Percentiles rank a stretch among this genome's conserved stretches.
Evolutionary conservation across 2,329 filamentous ascomycete genomes (phyloP).

Genomic region (Acephala macrosclerotiorum): DNA sequence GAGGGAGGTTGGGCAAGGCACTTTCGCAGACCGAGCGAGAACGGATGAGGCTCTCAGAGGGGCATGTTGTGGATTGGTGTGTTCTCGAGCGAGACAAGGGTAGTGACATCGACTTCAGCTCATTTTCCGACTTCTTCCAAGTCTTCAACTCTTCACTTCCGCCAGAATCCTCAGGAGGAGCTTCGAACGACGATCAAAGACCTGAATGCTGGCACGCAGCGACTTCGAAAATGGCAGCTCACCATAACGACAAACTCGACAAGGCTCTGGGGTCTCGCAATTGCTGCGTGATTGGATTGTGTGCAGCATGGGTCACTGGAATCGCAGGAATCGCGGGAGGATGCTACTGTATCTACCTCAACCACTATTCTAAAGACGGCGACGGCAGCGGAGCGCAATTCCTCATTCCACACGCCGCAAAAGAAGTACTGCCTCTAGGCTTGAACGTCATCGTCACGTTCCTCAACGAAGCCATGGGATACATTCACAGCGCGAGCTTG

Average conservation of each 20-base stretch:
- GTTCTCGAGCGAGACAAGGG: constrained; percentile 7
- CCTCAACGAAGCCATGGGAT: constrained; percentile 45
- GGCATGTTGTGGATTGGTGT: background rate
- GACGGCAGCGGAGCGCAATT: constrained; percentile 18
- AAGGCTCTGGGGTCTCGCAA: constrained; percentile 26
- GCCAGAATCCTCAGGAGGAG: background rate
- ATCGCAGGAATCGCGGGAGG: constrained; percentile 24
- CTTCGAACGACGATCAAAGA: background rate
- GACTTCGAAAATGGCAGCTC: constrained; percentile 4
- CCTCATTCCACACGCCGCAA: constrained; percentile 26
- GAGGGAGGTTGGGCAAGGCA: constrained; percentile 1
- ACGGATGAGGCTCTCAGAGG: constrained; percentile 11
- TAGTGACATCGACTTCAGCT: background rate
- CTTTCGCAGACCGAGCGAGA: constrained; percentile 1
- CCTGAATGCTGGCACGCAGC: background rate
- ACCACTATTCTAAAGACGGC: constrained; percentile 3
- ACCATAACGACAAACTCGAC: constrained; percentile 27
- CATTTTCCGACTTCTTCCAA: background rate
- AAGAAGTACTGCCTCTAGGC: constrained; percentile 31
- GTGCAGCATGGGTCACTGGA: constrained; percentile 27
- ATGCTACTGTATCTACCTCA: constrained; percentile 27
- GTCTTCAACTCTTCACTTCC: background rate
- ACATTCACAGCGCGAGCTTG: constrained; percentile 42
- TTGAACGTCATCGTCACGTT: constrained; percentile 41
- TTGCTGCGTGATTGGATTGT: constrained; percentile 25